A percentile compares a stretch with the other conserved stretches of the same genome.
Conservation (phyloP, 2,329 filamentous ascomycete genomes). For the Dactylonectria macrodidyma region DNA sequence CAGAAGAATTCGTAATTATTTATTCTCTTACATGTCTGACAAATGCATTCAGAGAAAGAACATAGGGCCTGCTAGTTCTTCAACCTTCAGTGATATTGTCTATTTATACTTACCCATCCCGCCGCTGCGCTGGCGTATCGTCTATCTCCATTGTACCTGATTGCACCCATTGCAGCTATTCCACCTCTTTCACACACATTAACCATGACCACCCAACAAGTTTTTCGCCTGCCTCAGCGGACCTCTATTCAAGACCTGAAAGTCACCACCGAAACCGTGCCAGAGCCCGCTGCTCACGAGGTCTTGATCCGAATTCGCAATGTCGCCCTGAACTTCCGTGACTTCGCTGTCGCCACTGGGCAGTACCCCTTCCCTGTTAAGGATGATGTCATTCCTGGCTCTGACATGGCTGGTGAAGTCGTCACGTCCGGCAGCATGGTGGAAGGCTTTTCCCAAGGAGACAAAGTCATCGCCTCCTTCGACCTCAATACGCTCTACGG, state of each 20-base stretch:
- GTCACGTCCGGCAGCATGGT: constrained; percentile 48
- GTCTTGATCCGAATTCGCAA: constrained; percentile 50
- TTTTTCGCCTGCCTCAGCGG: constrained; percentile 22
- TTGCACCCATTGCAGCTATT: not conserved
- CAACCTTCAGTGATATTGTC: too few species aligned
- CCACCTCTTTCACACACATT: too few species aligned
- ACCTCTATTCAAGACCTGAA: constrained; percentile 42
- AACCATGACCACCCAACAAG: constrained; percentile 18
- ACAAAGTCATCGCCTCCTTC: constrained; percentile 50
- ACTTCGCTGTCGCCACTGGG: constrained; percentile 48
- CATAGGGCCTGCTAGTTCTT: too few species aligned
- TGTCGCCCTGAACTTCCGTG: constrained; percentile 54
- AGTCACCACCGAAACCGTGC: constrained; percentile 44
- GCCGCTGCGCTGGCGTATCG: too few species aligned
- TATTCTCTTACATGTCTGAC: too few species aligned
- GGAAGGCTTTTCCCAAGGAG: constrained; percentile 47
- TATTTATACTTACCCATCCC: too few species aligned
- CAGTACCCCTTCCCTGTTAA: constrained; percentile 52
- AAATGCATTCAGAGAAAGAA: too few species aligned
- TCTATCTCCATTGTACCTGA: too few species aligned
- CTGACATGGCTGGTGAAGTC: constrained; percentile 55
- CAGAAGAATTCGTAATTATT: too few species aligned
- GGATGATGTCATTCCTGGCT: constrained; percentile 53
- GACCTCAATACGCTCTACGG: constrained; percentile 47
- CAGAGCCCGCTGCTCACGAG: constrained; percentile 43